Base-by-base conservation (phyloP, 805 yeast genomes). In the Candida arabinofermentans region DNA sequence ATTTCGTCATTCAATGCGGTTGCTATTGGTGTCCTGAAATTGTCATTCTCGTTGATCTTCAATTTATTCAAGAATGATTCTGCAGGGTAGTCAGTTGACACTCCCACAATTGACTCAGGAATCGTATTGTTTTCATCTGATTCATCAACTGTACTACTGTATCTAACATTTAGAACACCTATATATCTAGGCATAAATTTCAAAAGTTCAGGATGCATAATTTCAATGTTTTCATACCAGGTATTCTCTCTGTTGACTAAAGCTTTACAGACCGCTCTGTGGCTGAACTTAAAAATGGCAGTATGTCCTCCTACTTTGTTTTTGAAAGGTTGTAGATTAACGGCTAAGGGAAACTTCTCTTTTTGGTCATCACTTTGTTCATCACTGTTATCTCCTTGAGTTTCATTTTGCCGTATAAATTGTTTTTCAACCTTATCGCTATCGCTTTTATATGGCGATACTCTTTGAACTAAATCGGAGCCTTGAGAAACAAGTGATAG, bases 301-400 rank as follows among this genome's bases (percentile, higher is more conserved):
- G 97, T 91, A 60, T 93, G 99, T 0, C 99, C 99, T 7, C 99
- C 99, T 18, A 93, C 98, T 58, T 86, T 89, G 59, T 93, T 89
- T 42, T 83, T 81, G 65, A 90, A 91, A 2, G 98, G 98, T 40
- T 86, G 78, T 44, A 91, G 66, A 59, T 91, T 97, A 1, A 90
- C 96, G 1, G 96, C 86, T 24, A 88, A 64, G 3, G 89, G 85
- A 50, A 71, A 84, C 31, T 70, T 66, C 6, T 65, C 61, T 8
- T 62, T 62, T 8, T 57, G 60, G 8, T 24, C 40, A 1, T 38
- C 32, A 13, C 29, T 16, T 18, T n/a, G 27, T 34, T 16, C n/a
- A n/a, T n/a, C n/a, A n/a, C n/a, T n/a, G n/a, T n/a, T n/a, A n/a
- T n/a, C n/a, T n/a, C n/a, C n/a, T n/a, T n/a, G n/a, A n/a, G n/a